phyloP scores from a whole-genome alignment of 371 early-diverging fungal species.

The Lichtheimia corymbifera region DNA sequence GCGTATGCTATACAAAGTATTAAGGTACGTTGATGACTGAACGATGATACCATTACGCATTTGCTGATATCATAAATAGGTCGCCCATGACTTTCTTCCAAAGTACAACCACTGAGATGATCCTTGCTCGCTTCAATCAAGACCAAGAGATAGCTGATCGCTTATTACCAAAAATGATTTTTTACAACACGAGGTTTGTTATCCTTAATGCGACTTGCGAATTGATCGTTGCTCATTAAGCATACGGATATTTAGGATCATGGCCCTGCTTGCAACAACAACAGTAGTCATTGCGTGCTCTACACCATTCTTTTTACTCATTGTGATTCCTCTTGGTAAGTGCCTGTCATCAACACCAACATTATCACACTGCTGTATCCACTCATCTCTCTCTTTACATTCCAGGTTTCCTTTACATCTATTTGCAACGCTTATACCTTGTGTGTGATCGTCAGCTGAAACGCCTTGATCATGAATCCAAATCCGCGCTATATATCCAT shows the following conservation, averaged over 20 bases:
- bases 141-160: neutral
- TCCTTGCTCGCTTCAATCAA: neutral
- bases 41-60: too few relatives aligned
- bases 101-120: neutral
- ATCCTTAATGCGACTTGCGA: constrained; percentile 51
- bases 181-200: constrained; percentile 17
- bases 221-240: constrained; percentile 84
- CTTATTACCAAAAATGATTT: constrained; percentile 43
- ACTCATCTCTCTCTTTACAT: neutral
- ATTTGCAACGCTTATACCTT: constrained; percentile 71
- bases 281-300: constrained; percentile 60
- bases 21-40: too few relatives aligned
- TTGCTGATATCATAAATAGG: neutral
- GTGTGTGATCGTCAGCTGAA: constrained; percentile 75
- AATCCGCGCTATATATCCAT: constrained; percentile 81
- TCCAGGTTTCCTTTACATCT: constrained; percentile 54
- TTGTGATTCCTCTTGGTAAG: constrained; percentile 56
- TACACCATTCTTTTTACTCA: constrained; percentile 60
- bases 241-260: constrained; percentile 55
- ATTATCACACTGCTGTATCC: neutral
- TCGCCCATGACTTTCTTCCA: constrained; percentile 1
- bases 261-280: constrained; percentile 54
- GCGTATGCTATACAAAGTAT: too few relatives aligned
- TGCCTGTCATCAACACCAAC: neutral
- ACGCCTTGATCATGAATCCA: constrained; percentile 74